These are phyloP conservation scores for Staphylotrichum tortipilum DNA, from an alignment of 495 filamentous ascomycete species.

Conservation along the genomic window DNA sequence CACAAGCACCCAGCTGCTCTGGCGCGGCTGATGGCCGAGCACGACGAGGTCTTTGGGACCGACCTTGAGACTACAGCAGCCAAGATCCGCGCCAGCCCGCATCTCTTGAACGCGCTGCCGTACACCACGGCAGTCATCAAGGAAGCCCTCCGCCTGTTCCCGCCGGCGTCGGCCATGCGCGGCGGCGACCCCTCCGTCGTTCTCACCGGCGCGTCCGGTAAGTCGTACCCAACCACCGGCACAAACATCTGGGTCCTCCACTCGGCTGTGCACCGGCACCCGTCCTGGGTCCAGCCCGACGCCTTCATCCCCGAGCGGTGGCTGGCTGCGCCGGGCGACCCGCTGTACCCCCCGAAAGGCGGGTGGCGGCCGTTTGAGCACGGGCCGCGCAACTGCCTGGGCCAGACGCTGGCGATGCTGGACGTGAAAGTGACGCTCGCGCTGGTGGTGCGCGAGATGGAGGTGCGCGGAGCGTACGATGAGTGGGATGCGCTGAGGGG, in stretches of 20 bases:
- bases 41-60: conserved; percentile 8
- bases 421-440: conserved; percentile 34
- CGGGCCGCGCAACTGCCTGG: conserved; percentile 40
- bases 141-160: conserved; percentile 16
- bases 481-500: not conserved
- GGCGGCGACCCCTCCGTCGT: not conserved
- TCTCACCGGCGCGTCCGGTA: not conserved
- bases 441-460: conserved; percentile 34
- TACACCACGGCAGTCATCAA: conserved; percentile 14
- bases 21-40: conserved; percentile 10
- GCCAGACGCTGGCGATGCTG: conserved; percentile 36
- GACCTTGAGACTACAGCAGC: not conserved
- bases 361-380: conserved; percentile 35
- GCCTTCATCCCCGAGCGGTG: conserved; percentile 3
- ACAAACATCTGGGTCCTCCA: not conserved
- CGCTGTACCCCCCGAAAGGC: conserved; percentile 1
- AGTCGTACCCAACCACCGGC: not conserved
- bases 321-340: not conserved
- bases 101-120: conserved; percentile 4
- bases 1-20: conserved; percentile 1
- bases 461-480: conserved; percentile 7
- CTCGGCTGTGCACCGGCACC: not conserved
- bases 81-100: not conserved
- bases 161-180: not conserved
- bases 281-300: not conserved